Evolutionary conservation across 2,329 filamentous ascomycete species (phyloP).

Genomic region (Aspergillus awamori): DNA sequence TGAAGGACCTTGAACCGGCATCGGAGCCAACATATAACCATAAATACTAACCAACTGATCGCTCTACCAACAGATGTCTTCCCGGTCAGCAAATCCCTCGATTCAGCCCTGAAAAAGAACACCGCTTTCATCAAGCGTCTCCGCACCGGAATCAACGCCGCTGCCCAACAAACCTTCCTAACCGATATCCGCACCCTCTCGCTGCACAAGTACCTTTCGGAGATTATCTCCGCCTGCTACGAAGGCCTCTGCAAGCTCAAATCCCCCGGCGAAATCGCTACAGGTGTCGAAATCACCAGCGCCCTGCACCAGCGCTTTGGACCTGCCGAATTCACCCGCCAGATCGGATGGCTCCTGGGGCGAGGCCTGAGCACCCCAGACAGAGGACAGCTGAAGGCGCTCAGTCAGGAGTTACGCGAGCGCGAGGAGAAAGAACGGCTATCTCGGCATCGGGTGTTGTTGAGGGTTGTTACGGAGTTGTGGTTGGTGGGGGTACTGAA

Average conservation of each 20-base stretch:
- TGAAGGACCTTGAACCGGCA: constrained; percentile 16
- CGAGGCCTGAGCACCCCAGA: constrained; percentile 90
- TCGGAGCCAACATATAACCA: too few species aligned
- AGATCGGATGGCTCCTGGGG: constrained; percentile 88
- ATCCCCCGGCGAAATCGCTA: constrained; percentile 85
- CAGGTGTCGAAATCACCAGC: constrained; percentile 89
- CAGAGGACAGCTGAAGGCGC: constrained; percentile 75
- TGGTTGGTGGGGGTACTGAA: constrained; percentile 90
- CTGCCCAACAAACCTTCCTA: constrained; percentile 79
- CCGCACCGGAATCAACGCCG: constrained; percentile 80
- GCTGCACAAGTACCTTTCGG: constrained; percentile 93
- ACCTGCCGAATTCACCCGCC: constrained; percentile 83
- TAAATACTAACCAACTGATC: constrained; percentile 21
- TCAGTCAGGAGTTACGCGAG: constrained; percentile 81
- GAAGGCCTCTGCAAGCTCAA: constrained; percentile 93
- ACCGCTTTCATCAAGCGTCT: constrained; percentile 97
- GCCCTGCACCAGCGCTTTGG: constrained; percentile 96
- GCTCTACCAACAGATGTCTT: constrained; percentile 66
- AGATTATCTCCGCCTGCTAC: constrained; percentile 94
- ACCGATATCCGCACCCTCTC: constrained; percentile 89
- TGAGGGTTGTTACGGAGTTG: constrained; percentile 90
- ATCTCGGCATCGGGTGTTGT: constrained; percentile 77
- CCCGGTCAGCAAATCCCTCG: constrained; percentile 74
- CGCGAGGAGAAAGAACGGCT: constrained; percentile 95
- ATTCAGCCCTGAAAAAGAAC: constrained; percentile 97